Evolutionary conservation across 2,329 filamentous ascomycete genomes (phyloP).

Genomic region (Diplodia sapinea): DNA sequence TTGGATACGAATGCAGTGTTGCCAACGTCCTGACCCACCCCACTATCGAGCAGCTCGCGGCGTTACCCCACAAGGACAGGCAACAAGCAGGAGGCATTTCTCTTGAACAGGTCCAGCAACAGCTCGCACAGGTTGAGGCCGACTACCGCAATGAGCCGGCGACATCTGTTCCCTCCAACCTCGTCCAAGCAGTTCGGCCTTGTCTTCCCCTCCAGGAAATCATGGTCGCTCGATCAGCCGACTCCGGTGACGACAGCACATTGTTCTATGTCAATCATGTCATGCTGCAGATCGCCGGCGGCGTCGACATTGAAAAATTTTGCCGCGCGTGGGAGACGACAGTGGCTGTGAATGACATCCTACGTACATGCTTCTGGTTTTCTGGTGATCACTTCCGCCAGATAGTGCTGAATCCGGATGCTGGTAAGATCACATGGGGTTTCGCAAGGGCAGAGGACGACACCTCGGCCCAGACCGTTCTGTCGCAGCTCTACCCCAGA

Average conservation of each 20-base stretch:
- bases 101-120: slow-evolving; percentile 20
- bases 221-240: slow-evolving; percentile 48
- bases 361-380: slow-evolving; percentile 65
- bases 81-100: slow-evolving; percentile 12
- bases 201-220: slow-evolving; percentile 45
- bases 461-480: slow-evolving; percentile 33
- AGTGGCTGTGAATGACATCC: slow-evolving; percentile 53
- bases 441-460: slow-evolving; percentile 33
- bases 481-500: slow-evolving; percentile 31
- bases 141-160: slow-evolving; percentile 35
- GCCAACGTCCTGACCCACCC: slow-evolving; percentile 46
- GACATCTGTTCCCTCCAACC: slow-evolving; percentile 31
- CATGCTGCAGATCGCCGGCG: slow-evolving; percentile 42
- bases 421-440: slow-evolving; percentile 35
- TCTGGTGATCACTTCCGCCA: slow-evolving; percentile 37
- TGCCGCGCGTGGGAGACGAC: slow-evolving; percentile 55
- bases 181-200: slow-evolving; percentile 36
- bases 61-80: slow-evolving; percentile 34
- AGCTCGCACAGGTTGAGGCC: slow-evolving; percentile 35
- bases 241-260: slow-evolving; percentile 36
- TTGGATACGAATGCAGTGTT: slow-evolving; percentile 45
- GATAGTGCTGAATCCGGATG: slow-evolving; percentile 39
- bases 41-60: slow-evolving; percentile 44
- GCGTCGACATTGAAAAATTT: slow-evolving; percentile 53
- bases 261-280: slow-evolving; percentile 50